A percentile compares a stretch with the other conserved stretches of the same genome.
These are phyloP conservation scores for Lachancea quebecensis DNA, from an alignment of 805 yeast species.

Conservation along the genomic window DNA sequence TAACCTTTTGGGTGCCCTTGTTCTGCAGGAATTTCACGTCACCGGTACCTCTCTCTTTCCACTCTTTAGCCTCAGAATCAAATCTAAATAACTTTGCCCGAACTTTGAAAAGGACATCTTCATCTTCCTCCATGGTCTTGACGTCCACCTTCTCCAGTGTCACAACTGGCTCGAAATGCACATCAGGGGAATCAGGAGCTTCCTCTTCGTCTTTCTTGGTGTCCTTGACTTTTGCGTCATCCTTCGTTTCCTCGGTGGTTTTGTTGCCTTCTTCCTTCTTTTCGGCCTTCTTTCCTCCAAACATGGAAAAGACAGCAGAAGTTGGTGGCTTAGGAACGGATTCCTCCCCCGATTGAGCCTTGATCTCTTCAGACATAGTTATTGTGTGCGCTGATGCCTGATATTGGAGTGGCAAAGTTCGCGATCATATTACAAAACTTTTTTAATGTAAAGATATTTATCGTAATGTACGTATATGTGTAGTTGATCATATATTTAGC, in stretches of 20 bases:
- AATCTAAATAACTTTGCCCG: slow-evolving; percentile 94
- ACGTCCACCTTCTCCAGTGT: slow-evolving; percentile 93
- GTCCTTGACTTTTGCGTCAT: slow-evolving; percentile 14
- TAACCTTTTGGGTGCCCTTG: slow-evolving; percentile 71
- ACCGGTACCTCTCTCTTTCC: slow-evolving; percentile 99
- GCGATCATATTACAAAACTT: not conserved
- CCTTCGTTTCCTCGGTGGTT: slow-evolving; percentile 9
- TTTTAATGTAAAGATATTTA: not conserved
- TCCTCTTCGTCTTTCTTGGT: slow-evolving; percentile 33
- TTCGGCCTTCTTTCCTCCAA: slow-evolving; percentile 82
- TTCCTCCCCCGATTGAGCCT: slow-evolving; percentile 16
- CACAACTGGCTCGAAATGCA: slow-evolving; percentile 94
- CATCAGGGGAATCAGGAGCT: slow-evolving; percentile 40
- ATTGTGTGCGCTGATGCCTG: not conserved
- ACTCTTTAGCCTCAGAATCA: slow-evolving; percentile 76
- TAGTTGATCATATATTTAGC: not conserved
- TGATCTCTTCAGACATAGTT: slow-evolving; percentile 21
- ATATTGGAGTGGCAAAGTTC: not conserved
- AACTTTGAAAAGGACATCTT: slow-evolving; percentile 74
- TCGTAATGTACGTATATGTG: not conserved
- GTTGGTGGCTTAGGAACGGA: slow-evolving; percentile 51
- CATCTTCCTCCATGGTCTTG: slow-evolving; percentile 90
- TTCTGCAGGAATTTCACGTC: slow-evolving; percentile 94
- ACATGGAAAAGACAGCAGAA: slow-evolving; percentile 85
- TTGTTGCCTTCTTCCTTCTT: slow-evolving; percentile 36